Evolutionary conservation across 148 eudicot species (phyloP).

Genomic region (Rhododendron henanense): DNA sequence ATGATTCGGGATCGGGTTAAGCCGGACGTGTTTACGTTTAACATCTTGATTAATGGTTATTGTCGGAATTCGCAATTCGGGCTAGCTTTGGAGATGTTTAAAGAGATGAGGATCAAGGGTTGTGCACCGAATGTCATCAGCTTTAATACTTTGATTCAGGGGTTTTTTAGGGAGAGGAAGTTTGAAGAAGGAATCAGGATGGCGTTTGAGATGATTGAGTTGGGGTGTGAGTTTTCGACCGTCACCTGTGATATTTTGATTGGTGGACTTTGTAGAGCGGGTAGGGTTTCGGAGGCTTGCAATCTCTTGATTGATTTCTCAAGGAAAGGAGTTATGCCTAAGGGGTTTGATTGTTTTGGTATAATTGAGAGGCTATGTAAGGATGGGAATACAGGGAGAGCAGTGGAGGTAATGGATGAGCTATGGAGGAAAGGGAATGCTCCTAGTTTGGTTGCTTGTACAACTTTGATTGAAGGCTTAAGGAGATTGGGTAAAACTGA

Average conservation of each 20-base stretch:
- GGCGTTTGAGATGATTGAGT: conserved; percentile 81
- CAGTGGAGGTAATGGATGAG: conserved; percentile 54
- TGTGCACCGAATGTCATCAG: conserved; percentile 84
- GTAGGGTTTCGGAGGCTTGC: conserved; percentile 46
- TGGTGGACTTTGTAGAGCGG: conserved; percentile 59
- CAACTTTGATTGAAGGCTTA: conserved; percentile 72
- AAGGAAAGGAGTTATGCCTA: conserved; percentile 55
- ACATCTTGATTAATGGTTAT: conserved; percentile 76
- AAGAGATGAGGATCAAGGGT: conserved; percentile 69
- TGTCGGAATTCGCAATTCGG: conserved; percentile 47
- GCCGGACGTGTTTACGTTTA: conserved; percentile 80
- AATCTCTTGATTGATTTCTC: conserved; percentile 72
- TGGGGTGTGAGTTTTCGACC: conserved; percentile 57
- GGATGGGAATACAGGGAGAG: conserved; percentile 46
- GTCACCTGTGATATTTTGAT: conserved; percentile 84
- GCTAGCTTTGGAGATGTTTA: conserved; percentile 66
- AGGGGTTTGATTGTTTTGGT: conserved; percentile 50
- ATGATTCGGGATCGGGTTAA: conserved; percentile 67
- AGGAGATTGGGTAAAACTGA: conserved; percentile 37
- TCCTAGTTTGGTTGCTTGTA: conserved; percentile 74
- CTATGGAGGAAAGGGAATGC: conserved; percentile 63
- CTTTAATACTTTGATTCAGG: conserved; percentile 81
- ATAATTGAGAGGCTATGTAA: conserved; percentile 56
- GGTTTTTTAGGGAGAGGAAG: conserved; percentile 62
- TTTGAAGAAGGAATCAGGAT: conserved; percentile 67